These are phyloP conservation scores for Wallacemonas sp. DNA, from an alignment of 208 protist species.

Conservation along the genomic window DNA sequence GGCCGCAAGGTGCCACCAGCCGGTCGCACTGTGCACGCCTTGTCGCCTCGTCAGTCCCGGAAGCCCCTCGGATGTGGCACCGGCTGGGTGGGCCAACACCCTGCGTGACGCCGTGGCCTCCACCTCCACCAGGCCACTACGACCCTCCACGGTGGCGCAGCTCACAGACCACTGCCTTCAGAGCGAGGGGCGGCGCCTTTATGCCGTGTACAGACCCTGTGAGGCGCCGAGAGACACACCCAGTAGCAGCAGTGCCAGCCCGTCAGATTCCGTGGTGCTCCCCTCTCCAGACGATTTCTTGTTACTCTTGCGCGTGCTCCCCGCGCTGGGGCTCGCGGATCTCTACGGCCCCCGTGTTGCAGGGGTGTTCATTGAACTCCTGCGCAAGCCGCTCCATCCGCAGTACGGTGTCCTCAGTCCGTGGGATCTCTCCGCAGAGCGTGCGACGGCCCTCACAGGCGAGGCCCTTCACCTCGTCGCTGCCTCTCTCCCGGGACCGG, in stretches of 20 bases:
- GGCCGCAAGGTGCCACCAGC: too few relatives aligned
- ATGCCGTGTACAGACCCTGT: constrained; percentile 51
- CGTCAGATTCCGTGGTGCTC: background rate
- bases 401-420: constrained; percentile 29
- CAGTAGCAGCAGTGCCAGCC: too few relatives aligned
- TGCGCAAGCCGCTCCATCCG: constrained; percentile 59
- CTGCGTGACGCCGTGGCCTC: background rate
- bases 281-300: constrained; percentile 30
- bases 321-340: background rate
- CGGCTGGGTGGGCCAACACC: background rate
- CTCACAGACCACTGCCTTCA: constrained; percentile 27
- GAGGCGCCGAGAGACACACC: too few relatives aligned
- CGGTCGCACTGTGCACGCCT: too few relatives aligned
- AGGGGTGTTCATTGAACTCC: constrained; percentile 44
- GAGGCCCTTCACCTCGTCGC: constrained; percentile 31
- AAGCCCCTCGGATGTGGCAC: too few relatives aligned
- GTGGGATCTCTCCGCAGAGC: constrained; percentile 46
- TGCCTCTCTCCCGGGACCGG: constrained; percentile 15
- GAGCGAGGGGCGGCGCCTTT: constrained; percentile 30
- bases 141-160: constrained; percentile 31
- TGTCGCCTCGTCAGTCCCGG: too few relatives aligned
- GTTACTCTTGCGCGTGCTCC: constrained; percentile 17
- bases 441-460: constrained; percentile 22
- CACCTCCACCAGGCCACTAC: background rate
- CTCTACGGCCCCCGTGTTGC: constrained; percentile 24